Conservation (phyloP, 768 basidiomycete genomes). For the Boletellus ananas region DNA sequence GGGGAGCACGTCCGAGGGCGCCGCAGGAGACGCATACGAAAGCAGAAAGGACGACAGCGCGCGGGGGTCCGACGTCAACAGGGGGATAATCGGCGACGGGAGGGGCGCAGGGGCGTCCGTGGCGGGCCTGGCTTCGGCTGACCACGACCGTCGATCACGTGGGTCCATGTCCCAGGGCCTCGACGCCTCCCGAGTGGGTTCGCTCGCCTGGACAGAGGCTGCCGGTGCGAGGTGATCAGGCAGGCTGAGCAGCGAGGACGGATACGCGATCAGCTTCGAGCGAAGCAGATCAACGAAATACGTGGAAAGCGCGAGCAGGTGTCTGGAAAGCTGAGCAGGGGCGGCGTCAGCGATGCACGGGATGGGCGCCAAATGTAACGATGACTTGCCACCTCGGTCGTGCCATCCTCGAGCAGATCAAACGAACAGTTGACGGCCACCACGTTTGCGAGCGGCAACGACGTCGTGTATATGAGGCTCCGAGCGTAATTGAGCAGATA, state of each 20-base stretch:
- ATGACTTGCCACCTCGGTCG: constrained; percentile 46
- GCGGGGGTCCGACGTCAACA: constrained; percentile 74
- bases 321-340: constrained; percentile 25
- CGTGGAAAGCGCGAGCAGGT: constrained; percentile 18
- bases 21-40: constrained; percentile 7
- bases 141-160: not conserved
- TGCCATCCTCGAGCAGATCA: constrained; percentile 70
- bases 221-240: constrained; percentile 18
- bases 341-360: constrained; percentile 27
- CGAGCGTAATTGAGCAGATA: constrained; percentile 93
- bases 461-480: constrained; percentile 88
- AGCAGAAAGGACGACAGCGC: constrained; percentile 67
- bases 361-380: not conserved
- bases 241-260: constrained; percentile 22
- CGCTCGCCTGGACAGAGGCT: not conserved
- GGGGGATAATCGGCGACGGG: constrained; percentile 78
- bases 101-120: not conserved
- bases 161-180: constrained; percentile 8
- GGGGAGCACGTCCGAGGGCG: not conserved
- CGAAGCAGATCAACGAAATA: constrained; percentile 35
- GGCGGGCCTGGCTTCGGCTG: not conserved
- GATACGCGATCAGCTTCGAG: constrained; percentile 28
- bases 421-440: constrained; percentile 74
- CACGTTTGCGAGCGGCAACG: constrained; percentile 72
- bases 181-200: not conserved